These are phyloP conservation scores for Pythium coloratum DNA, from an alignment of 352 stramenopile species.

Conservation along the genomic window DNA sequence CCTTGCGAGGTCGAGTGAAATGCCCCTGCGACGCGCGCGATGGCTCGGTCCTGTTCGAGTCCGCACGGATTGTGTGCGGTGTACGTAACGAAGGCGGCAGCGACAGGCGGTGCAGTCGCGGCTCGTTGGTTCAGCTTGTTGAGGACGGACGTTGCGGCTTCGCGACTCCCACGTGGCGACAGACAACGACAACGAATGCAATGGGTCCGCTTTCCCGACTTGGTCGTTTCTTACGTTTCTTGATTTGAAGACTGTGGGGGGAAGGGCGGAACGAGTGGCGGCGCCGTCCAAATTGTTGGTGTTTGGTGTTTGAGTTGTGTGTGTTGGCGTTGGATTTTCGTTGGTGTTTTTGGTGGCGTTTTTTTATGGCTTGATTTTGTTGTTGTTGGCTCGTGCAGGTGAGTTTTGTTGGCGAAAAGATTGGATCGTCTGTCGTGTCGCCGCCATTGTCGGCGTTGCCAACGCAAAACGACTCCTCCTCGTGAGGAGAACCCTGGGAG, in stretches of 20 bases:
- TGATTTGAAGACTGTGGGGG: not conserved
- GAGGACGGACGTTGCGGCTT: too few species aligned
- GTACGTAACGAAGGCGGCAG: not conserved
- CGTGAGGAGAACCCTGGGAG: not conserved
- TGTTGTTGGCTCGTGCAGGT: not conserved
- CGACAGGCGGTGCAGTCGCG: not conserved
- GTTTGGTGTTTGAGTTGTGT: not conserved
- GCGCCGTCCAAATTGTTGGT: not conserved
- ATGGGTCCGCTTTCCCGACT: not conserved
- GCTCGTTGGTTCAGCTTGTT: not conserved
- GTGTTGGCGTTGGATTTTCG: not conserved
- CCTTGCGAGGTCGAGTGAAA: not conserved
- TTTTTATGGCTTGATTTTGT: not conserved
- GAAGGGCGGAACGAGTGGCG: constrained; percentile 4
- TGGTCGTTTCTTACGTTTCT: not conserved
- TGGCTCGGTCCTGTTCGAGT: not conserved
- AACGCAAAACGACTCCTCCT: not conserved
- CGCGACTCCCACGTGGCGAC: not conserved
- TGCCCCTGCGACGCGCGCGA: not conserved
- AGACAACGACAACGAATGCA: not conserved
- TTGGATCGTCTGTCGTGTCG: not conserved
- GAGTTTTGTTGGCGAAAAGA: not conserved
- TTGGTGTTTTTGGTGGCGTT: not conserved
- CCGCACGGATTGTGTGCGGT: not conserved
- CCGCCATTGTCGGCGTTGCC: not conserved